phyloP scores from a whole-genome alignment of 2,329 filamentous ascomycete genomes.

The Colletotrichum simmondsii region DNA sequence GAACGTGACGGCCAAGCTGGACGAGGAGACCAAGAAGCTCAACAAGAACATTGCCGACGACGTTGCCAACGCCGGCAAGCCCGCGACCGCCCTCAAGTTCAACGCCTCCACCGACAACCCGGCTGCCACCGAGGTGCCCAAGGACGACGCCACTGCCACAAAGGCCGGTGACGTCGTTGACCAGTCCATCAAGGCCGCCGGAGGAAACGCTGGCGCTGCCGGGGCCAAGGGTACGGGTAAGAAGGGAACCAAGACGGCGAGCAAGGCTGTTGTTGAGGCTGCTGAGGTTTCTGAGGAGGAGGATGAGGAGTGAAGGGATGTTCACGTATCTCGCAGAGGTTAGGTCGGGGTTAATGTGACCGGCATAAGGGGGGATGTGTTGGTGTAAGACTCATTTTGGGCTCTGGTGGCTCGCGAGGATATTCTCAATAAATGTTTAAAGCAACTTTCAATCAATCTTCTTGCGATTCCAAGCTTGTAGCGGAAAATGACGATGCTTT shows the following conservation, averaged over 20 bases:
- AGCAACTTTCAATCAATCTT: neutral
- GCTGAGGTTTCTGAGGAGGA: neutral
- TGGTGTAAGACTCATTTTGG: neutral
- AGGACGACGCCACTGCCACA: slow-evolving; percentile 15
- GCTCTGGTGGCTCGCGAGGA: neutral
- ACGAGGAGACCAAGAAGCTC: slow-evolving; percentile 60
- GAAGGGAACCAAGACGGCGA: neutral
- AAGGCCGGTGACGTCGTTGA: slow-evolving; percentile 20
- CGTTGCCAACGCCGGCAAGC: slow-evolving; percentile 55
- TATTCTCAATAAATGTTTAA: neutral
- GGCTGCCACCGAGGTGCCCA: slow-evolving; percentile 19
- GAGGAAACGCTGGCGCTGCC: neutral
- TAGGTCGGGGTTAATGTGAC: neutral
- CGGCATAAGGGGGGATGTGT: no score
- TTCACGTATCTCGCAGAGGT: no score
- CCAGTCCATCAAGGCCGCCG: slow-evolving; percentile 11
- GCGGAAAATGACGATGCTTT: neutral
- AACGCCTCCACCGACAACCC: slow-evolving; percentile 33
- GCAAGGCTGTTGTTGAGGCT: neutral
- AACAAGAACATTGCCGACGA: slow-evolving; percentile 64
- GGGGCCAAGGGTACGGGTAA: neutral
- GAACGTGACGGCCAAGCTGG: slow-evolving; percentile 55
- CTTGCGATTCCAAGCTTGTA: neutral
- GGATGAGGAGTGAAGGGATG: neutral
- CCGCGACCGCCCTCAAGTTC: slow-evolving; percentile 46